Base-by-base conservation (phyloP, 225 moss, liverwort and hornwort species). In the Neckera pumila region DNA sequence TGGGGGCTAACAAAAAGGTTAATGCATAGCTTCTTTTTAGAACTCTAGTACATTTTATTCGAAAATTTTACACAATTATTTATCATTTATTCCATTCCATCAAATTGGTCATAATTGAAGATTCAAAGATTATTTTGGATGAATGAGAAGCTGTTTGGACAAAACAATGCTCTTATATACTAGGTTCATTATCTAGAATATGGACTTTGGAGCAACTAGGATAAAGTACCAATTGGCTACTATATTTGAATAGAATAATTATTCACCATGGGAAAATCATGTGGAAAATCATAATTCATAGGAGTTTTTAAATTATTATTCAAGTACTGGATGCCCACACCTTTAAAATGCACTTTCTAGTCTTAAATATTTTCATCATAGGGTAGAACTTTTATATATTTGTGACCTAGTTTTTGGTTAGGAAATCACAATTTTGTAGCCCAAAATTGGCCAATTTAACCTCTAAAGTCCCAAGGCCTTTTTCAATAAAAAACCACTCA, bases 401-500 rank as follows among this genome's bases (percentile, higher is more conserved):
- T 9, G 17, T 64, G 34, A 64, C 10, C 34, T 17, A 9, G 0
- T 18, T 64, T 64, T 64, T 64, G 5, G 9, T 33, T 17, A 31
- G 9, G 2, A 23, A 17, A 33, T 64, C 0, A 2, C 9, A 64
- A 33, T 62, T 33, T 9, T 17, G 17, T 10, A 64, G 18, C 0
- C 5, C 10, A 34, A 34, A 34, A 17, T 34, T 34, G 10, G 5
- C 7, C 10, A 19, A 18, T 65, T 65, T 64, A 33, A 33, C 17
- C 17, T 16, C 9, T 33, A 17, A 33, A 57, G 57, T 64, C 4
- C 34, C 2, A 33, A 18, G 18, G 18, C 65, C 10, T 10, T 34
- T 65, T 34, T 34, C 0, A 0, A 0, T 10, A 10, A 65, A 34
- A 34, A 65, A 0, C 1, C 18, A 10, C 7, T 64, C 0, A 17